Evolutionary conservation across 2,329 filamentous ascomycete species (phyloP).

Genomic region (Alternaria brassicicola): DNA sequence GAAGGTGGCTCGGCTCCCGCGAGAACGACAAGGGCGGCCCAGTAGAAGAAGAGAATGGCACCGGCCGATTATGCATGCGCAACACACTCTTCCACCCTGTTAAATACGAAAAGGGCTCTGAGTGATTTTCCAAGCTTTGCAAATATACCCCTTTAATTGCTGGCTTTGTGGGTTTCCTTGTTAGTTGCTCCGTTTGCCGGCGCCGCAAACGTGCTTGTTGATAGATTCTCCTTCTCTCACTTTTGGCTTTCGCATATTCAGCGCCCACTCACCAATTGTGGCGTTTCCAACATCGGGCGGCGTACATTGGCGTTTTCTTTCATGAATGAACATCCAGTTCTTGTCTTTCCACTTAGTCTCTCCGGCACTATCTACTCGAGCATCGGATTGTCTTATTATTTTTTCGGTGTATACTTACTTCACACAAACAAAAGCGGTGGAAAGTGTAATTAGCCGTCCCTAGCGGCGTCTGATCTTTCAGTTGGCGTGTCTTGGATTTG

Average conservation of each 20-base stretch:
- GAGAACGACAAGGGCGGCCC: slow-evolving; percentile 54
- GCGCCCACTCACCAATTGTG: slow-evolving; percentile 23
- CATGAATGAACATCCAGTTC: slow-evolving; percentile 8
- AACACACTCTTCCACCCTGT: slow-evolving; percentile 56
- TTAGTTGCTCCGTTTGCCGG: slow-evolving; percentile 19
- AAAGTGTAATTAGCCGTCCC: slow-evolving; percentile 38
- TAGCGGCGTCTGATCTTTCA: slow-evolving; percentile 22
- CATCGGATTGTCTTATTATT: slow-evolving; percentile 3
- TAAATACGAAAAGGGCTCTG: slow-evolving; percentile 54
- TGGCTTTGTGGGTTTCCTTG: slow-evolving; percentile 18
- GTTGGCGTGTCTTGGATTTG: slow-evolving; percentile 14
- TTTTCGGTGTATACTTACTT: slow-evolving; percentile 30
- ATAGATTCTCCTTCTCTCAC: slow-evolving; percentile 31
- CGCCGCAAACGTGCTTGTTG: slow-evolving; percentile 22
- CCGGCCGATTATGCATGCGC: slow-evolving; percentile 56
- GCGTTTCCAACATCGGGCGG: slow-evolving; percentile 38
- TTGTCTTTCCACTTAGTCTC: slow-evolving; percentile 15
- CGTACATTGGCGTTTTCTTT: slow-evolving; percentile 38
- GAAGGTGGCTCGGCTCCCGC: slow-evolving; percentile 56
- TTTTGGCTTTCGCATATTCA: slow-evolving; percentile 31
- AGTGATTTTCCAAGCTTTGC: slow-evolving; percentile 30
- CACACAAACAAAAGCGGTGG: slow-evolving; percentile 28
- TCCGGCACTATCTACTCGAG: slow-evolving; percentile 15
- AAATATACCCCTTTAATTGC: slow-evolving; percentile 37
- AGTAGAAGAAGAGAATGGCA: slow-evolving; percentile 52